Base-by-base conservation (phyloP, 257 asterid genomes). In the Nicotiana paniculata region DNA sequence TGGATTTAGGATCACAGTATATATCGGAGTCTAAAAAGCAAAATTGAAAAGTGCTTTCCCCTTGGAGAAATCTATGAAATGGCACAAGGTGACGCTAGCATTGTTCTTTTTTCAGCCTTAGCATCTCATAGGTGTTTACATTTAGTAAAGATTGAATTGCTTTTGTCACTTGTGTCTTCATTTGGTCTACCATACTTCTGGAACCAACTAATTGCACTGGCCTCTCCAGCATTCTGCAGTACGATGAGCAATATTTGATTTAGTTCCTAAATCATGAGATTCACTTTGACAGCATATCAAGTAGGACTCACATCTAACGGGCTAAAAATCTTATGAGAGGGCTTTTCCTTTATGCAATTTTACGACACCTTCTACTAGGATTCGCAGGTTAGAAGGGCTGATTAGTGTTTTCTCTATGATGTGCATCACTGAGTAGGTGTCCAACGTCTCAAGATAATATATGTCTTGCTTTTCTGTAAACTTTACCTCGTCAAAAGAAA, bases 241-340 rank as follows among this genome's bases (percentile, higher is more conserved):
- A 21, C 12, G 21, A 70, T 70, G 33, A 70, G 59, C 58, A 70
- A 43, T 57, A 5, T 43, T 32, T 70, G 78, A 70, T 43, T 32
- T 57, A 70, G 78, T 43, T 39, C 78, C 59, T 70, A 43, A 43
- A 21, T 43, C 58, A 21, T 21, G 58, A 18, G 21, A 61, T 16
- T 70, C 59, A 70, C 78, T 43, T 70, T 57, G 46, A 70, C 78
- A 43, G 54, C 59, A 70, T 70, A 21, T 21, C 78, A 70, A 70
- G 13, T 21, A 70, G 57, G 78, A 70, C 59, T 70, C 59, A 21
- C 78, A 43, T 21, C 30, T 70, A 21, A 70, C 21, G 2, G 77
- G 57, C 58, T 70, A n/a, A 58, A 6, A 39, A 58, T 21, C 12
- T 70, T 70, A 70, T 43, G 59, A 24, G 35, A 70, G n/a, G 33